These are phyloP conservation scores for Ceratocystis papillata DNA, from an alignment of 2,329 filamentous ascomycete species.

Conservation along the genomic window DNA sequence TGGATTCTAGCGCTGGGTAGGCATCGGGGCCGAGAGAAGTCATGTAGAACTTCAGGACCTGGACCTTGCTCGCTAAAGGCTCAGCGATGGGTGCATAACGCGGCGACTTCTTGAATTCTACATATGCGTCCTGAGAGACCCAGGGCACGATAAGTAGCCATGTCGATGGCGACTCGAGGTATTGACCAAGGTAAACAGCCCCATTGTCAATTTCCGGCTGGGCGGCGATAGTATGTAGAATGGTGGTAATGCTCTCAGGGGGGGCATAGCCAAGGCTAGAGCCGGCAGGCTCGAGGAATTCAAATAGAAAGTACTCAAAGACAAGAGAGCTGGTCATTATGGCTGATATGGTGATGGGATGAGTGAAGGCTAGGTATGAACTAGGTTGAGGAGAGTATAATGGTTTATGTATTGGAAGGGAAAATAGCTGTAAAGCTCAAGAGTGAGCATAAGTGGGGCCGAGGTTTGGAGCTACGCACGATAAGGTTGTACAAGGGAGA, in stretches of 20 bases:
- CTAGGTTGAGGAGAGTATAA: background rate
- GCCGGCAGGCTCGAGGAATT: constrained; percentile 30
- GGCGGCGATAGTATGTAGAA: constrained; percentile 11
- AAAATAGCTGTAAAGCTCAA: background rate
- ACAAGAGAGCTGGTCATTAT: constrained; percentile 29
- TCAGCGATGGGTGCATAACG: constrained; percentile 34
- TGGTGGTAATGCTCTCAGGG: constrained; percentile 27
- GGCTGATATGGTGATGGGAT: constrained; percentile 2
- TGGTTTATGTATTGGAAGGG: background rate
- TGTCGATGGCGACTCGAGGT: constrained; percentile 31
- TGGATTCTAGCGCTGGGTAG: constrained; percentile 31
- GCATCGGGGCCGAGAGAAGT: constrained; percentile 13
- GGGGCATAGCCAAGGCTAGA: constrained; percentile 28
- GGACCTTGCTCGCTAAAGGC: constrained; percentile 28
- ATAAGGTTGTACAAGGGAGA: constrained; percentile 5
- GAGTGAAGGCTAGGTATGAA: background rate
- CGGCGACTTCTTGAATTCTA: constrained; percentile 35
- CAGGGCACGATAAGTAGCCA: constrained; percentile 33
- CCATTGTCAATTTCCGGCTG: constrained; percentile 29
- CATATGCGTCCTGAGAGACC: constrained; percentile 31
- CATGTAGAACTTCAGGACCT: constrained; percentile 16
- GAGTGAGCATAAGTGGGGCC: constrained; percentile 15
- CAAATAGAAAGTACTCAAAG: constrained; percentile 31
- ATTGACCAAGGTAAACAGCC: constrained; percentile 32
- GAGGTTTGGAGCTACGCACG: background rate